Conservation (phyloP, 208 protist species). For the Wallacemonas sp. region DNA sequence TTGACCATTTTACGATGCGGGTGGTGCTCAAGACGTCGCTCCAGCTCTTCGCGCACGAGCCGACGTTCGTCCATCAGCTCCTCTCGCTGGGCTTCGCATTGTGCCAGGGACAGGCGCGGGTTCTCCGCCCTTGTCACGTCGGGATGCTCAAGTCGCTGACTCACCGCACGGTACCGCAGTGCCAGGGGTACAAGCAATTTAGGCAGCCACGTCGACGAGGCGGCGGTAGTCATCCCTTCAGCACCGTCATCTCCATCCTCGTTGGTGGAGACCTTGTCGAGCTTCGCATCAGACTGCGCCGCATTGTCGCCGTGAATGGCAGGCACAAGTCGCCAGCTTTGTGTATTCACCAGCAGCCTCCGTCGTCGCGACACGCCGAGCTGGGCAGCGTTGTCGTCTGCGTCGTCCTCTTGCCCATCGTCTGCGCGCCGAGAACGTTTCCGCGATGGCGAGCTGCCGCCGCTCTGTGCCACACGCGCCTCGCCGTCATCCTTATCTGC, state of each 20-base stretch:
- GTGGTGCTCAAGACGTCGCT: conserved; percentile 3
- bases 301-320: conserved; percentile 5
- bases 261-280: not conserved
- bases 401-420: not conserved
- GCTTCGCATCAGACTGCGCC: not conserved
- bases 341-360: not conserved
- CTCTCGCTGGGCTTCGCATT: not conserved
- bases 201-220: not conserved
- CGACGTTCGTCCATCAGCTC: not conserved
- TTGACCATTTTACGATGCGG: conserved; percentile 9
- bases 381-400: not conserved
- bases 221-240: not conserved
- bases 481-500: not conserved
- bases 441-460: too few species aligned
- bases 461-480: not conserved
- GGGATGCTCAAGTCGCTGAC: not conserved
- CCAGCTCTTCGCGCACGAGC: not conserved
- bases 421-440: not conserved
- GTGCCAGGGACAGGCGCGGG: too few species aligned
- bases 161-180: conserved; percentile 9
- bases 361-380: not conserved
- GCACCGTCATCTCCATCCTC: not conserved
- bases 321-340: conserved; percentile 5
- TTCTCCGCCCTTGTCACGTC: too few species aligned
- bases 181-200: conserved; percentile 7